Evolutionary conservation across 108 stramenopile species (phyloP), one percentile per base, ranked within the genome.

Genomic region (Aurantiochytrium sp.): DNA sequence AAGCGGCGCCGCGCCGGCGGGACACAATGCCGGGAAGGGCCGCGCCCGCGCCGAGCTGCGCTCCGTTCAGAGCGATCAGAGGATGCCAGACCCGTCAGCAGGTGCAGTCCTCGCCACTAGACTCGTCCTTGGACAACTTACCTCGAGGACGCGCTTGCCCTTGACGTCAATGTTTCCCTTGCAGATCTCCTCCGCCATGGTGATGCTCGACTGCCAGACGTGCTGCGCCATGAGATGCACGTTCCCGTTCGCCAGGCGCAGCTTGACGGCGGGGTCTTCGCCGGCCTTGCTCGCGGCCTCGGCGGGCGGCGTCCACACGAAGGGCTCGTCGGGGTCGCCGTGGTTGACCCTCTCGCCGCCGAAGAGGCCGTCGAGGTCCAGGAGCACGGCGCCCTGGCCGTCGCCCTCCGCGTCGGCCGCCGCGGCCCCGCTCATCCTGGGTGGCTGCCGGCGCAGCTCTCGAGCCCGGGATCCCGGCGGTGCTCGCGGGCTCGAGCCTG

Each of bases 191-290:
- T 81, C 73, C 10, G 73, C 73, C 73, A 81, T 37, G 21, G 73
- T 81, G 42, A 81, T 41, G 42, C 42, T 48, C 24, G 73, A 81
- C 24, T 81, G 73, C 73, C 73, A 81, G 21, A 81, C 73, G 45
- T 81, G 73, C 73, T 81, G 73, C 1, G 73, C 73, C 73, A 81
- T 81, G 27, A 81, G 73, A 81, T 81, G 73, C 17, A 81, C 73
- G 39, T 81, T 81, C 12, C 73, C 73, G 19, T 81, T 48, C 39
- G 73, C 73, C 73, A 81, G 1, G 24, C n/a, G 45, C 12, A 81
- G 73, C 73, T 81, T 41, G 24, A 81, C 73, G 19, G 73, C 15
- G 19, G 59, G 32, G 6, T 65, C 34, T 4, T 65, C 21, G 53
- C 17, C 53, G 21, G 53, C 53, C 53, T 54, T 21, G 50, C 50